Conservation (phyloP, 139 green algal genomes). For the Yamagishiella unicocca region DNA sequence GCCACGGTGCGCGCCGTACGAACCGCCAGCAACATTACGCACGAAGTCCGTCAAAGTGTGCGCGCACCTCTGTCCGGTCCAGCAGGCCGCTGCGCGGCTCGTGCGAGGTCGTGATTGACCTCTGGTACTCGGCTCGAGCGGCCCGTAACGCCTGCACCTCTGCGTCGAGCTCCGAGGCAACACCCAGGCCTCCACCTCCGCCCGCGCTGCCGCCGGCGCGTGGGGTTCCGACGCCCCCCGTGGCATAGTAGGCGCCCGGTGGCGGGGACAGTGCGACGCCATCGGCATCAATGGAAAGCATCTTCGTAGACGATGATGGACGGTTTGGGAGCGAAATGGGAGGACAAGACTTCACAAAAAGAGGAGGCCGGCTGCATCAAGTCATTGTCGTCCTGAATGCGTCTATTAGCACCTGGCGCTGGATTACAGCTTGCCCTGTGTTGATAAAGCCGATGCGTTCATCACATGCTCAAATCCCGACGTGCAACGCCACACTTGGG, state of each 20-base stretch:
- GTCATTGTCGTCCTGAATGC: too few species aligned
- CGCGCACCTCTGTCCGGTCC: conserved; percentile 27
- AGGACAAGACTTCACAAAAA: too few species aligned
- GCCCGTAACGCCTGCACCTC: conserved; percentile 43
- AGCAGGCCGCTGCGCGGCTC: conserved; percentile 31
- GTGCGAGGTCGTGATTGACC: conserved; percentile 32
- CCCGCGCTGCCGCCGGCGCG: not conserved
- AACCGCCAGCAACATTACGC: not conserved
- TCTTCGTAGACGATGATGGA: too few species aligned
- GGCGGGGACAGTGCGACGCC: not conserved
- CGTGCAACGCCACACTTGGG: too few species aligned
- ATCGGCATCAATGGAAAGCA: not conserved
- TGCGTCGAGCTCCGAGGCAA: conserved; percentile 10
- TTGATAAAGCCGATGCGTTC: too few species aligned
- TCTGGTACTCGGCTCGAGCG: conserved; percentile 47
- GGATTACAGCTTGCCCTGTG: too few species aligned
- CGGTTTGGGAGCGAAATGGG: too few species aligned
- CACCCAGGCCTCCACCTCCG: not conserved
- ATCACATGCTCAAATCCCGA: too few species aligned
- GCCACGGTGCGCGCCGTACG: too few species aligned
- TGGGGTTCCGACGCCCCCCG: not conserved
- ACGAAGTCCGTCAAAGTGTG: not conserved
- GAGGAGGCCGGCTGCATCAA: too few species aligned
- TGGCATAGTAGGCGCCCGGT: not conserved
- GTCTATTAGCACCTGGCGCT: too few species aligned